phyloP scores from a whole-genome alignment of 768 basidiomycete species.

The Panaeolus papilionaceus region DNA sequence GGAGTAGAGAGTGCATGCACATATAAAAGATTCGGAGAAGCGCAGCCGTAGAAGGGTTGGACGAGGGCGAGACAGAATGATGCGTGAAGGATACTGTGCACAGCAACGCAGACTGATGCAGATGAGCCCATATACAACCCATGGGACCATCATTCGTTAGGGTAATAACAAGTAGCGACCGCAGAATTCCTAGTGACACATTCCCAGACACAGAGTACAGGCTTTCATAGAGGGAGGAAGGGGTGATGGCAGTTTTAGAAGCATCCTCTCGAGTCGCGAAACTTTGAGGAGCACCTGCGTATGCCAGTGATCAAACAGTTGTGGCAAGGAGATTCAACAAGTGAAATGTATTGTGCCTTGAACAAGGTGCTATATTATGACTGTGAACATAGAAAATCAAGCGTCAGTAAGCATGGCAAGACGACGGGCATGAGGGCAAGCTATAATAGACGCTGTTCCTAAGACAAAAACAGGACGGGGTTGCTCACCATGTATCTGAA shows the following conservation, averaged over 20 bases:
- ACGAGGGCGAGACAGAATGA: background rate
- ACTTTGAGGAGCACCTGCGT: no score
- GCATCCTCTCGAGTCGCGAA: no score
- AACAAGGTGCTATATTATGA: background rate
- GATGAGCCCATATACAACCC: background rate
- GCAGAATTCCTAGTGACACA: no score
- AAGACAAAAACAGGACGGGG: background rate
- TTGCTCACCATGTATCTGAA: conserved; percentile 1
- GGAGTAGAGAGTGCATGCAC: no score
- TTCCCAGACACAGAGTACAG: no score
- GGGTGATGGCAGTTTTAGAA: no score
- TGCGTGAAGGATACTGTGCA: background rate
- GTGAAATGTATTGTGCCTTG: background rate
- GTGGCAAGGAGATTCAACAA: background rate
- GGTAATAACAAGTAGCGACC: no score
- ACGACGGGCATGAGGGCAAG: no score
- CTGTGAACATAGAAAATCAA: background rate
- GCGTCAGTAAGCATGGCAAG: background rate
- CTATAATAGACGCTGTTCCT: background rate
- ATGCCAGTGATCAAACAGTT: background rate
- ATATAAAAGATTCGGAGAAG: no score
- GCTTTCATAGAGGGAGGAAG: no score
- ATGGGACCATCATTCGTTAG: no score
- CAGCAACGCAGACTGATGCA: background rate
- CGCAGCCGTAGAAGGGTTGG: no score